A percentile compares a stretch with the other conserved stretches of the same genome.
Conservation (phyloP, 1,139 yeast genomes). For the Zygosaccharomyces sapae region DNA sequence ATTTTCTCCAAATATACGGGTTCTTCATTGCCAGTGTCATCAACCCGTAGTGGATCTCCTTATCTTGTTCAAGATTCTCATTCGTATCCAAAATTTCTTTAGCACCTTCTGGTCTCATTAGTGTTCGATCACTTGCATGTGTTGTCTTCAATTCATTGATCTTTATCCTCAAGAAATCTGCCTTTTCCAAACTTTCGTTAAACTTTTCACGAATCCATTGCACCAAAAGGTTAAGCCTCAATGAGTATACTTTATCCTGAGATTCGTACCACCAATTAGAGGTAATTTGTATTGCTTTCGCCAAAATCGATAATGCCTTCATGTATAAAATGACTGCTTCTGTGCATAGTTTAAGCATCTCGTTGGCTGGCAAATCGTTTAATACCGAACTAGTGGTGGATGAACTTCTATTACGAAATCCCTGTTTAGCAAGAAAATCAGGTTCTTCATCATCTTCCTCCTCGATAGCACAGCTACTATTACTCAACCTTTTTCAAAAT, state of each 20-base stretch:
- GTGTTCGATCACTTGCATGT: conserved; percentile 11
- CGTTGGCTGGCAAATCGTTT: conserved; percentile 48
- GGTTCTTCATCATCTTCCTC: conserved; percentile 18
- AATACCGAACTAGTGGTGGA: conserved; percentile 22
- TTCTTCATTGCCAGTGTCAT: conserved; percentile 12
- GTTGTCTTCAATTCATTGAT: conserved; percentile 16
- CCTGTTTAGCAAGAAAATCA: conserved; percentile 13
- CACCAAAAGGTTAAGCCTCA: conserved; percentile 68
- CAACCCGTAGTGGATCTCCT: not conserved
- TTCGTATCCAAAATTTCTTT: conserved; percentile 6
- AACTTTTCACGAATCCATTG: conserved; percentile 91
- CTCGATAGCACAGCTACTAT: conserved; percentile 30
- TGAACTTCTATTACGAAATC: conserved; percentile 11
- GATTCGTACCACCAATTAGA: conserved; percentile 81
- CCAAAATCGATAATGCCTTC: conserved; percentile 74
- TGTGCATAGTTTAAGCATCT: conserved; percentile 24
- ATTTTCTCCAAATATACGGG: conserved; percentile 70
- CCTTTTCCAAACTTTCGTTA: conserved; percentile 84
- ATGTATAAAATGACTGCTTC: conserved; percentile 85
- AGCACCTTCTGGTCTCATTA: conserved; percentile 9
- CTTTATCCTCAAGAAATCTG: conserved; percentile 56
- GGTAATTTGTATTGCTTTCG: conserved; percentile 81
- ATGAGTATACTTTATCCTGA: conserved; percentile 39
- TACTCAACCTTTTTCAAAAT: conserved; percentile 24
- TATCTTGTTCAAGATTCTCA: conserved; percentile 2